Conservation (phyloP, 306 rosid genomes). For the Sechiopsis laciniata region DNA sequence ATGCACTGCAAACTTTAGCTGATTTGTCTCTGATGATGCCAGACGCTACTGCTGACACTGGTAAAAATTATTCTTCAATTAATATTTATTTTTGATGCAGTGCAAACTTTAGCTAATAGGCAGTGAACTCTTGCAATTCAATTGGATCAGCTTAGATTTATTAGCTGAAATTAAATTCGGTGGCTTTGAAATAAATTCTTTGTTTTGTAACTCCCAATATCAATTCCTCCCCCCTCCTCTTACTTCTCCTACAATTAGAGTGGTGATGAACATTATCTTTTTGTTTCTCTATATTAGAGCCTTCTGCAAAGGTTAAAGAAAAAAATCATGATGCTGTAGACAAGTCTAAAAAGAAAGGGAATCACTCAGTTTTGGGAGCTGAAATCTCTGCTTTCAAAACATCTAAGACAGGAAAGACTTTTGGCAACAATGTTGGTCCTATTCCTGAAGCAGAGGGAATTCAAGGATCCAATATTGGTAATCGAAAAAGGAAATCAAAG, state of each 20-base stretch:
- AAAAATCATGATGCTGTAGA: constrained; percentile 35
- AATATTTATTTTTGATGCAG: neutral
- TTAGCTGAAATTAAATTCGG: constrained; percentile 14
- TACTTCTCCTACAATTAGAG: neutral
- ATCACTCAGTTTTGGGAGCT: constrained; percentile 33
- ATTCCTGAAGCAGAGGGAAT: constrained; percentile 39
- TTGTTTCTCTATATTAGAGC: constrained; percentile 44
- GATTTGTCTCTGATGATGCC: constrained; percentile 93
- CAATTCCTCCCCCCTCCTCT: constrained; percentile 4
- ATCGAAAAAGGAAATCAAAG: constrained; percentile 55
- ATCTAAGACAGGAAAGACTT: constrained; percentile 37
- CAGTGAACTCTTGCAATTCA: constrained; percentile 2
- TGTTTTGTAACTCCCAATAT: neutral
- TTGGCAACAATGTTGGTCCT: constrained; percentile 32
- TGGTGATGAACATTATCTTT: constrained; percentile 20
- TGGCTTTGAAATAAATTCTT: neutral
- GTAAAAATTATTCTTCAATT: constrained; percentile 35
- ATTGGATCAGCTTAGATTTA: neutral
- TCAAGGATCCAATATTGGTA: constrained; percentile 36
- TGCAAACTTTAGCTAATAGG: neutral
- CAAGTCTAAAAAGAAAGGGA: constrained; percentile 47
- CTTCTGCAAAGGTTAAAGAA: constrained; percentile 46
- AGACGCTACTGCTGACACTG: constrained; percentile 43
- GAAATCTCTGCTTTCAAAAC: constrained; percentile 34
- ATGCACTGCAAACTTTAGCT: constrained; percentile 84